Evolutionary conservation across 2,329 filamentous ascomycete species (phyloP).

Genomic region (Colletotrichum spaethianum): DNA sequence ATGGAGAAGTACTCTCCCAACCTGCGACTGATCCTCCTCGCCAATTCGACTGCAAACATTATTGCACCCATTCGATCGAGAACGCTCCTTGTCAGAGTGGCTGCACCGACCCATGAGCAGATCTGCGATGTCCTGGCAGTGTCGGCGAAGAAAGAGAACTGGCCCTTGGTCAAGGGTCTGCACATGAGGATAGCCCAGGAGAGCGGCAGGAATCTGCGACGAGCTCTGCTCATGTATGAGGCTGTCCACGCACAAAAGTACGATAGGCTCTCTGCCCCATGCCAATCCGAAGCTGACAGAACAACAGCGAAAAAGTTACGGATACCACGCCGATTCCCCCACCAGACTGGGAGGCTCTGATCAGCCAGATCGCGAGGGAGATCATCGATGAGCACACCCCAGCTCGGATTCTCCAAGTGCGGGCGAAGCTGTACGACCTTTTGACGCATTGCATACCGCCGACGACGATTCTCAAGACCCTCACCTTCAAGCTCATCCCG

Average conservation of each 20-base stretch:
- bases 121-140: conserved; percentile 83
- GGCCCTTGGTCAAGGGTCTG: conserved; percentile 81
- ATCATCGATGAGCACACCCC: conserved; percentile 96
- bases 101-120: conserved; percentile 87
- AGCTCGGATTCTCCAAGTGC: conserved; percentile 86
- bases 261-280: conserved; percentile 47
- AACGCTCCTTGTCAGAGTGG: conserved; percentile 91
- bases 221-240: conserved; percentile 96
- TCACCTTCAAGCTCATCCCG: conserved; percentile 92
- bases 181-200: conserved; percentile 90
- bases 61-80: conserved; percentile 97
- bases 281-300: conserved; percentile 48
- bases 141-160: conserved; percentile 84
- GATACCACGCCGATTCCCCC: conserved; percentile 92
- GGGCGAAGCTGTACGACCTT: conserved; percentile 96
- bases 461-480: conserved; percentile 92
- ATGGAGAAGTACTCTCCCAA: conserved; percentile 99
- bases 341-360: conserved; percentile 96
- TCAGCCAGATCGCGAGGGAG: conserved; percentile 90
- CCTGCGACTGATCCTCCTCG: conserved; percentile 88
- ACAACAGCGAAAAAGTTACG: conserved; percentile 84
- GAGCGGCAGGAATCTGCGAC: conserved; percentile 90
- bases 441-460: conserved; percentile 97
- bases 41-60: conserved; percentile 97
- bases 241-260: conserved; percentile 98